Conservation (phyloP, 441 rosid species). For the Corymbia citriodora region DNA sequence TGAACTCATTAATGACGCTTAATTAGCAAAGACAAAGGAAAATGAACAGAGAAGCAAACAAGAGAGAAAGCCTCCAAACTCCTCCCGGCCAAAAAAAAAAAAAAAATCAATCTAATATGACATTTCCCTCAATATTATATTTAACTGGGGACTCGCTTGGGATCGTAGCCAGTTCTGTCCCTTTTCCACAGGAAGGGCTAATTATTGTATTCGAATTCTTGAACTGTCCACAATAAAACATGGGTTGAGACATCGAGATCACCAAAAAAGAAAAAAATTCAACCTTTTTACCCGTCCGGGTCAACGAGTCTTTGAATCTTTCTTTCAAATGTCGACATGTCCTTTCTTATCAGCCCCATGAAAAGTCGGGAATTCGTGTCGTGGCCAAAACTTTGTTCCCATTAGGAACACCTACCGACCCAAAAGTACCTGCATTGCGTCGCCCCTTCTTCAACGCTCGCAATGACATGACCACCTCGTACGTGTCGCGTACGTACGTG, state of each 20-base stretch:
- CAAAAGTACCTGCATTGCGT: background rate
- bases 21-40: background rate
- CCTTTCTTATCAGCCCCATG: background rate
- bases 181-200: background rate
- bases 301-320: background rate
- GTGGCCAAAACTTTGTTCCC: background rate
- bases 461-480: background rate
- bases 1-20: background rate
- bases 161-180: background rate
- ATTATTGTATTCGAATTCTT: background rate
- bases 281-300: background rate
- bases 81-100: background rate
- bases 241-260: background rate
- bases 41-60: background rate
- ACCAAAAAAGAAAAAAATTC: background rate
- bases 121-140: background rate
- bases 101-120: background rate
- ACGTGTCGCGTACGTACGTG: background rate
- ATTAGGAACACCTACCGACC: background rate
- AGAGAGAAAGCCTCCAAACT: background rate
- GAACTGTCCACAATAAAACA: background rate
- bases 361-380: background rate
- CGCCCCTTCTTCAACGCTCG: background rate
- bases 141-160: too few relatives aligned
- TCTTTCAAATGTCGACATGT: background rate